Conservation (phyloP, 148 eudicot species). For the Diospyros kaki region DNA sequence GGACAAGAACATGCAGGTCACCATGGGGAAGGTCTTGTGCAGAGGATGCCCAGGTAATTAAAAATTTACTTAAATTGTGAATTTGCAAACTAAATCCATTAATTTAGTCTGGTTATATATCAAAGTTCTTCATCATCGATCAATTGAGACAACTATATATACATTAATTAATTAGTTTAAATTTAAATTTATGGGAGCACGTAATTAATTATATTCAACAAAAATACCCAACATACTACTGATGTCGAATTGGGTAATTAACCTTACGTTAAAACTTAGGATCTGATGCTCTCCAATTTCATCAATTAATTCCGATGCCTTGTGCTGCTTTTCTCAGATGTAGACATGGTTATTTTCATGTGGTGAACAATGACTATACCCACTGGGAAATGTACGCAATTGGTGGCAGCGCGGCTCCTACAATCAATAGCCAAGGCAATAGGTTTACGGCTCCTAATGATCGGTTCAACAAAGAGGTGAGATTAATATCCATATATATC, state of each 20-base stretch:
- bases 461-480: slow-evolving; percentile 47
- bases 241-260: background rate
- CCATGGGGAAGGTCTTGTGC: slow-evolving; percentile 76
- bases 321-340: slow-evolving; percentile 30
- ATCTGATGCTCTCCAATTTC: too few relatives aligned
- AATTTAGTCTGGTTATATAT: too few relatives aligned
- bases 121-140: background rate
- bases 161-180: too few relatives aligned
- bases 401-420: slow-evolving; percentile 66
- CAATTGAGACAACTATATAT: background rate
- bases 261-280: too few relatives aligned
- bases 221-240: background rate
- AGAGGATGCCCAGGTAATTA: slow-evolving; percentile 72
- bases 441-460: slow-evolving; percentile 62
- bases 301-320: background rate
- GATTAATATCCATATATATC: background rate
- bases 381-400: slow-evolving; percentile 75
- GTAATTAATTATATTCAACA: background rate
- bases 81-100: too few relatives aligned
- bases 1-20: slow-evolving; percentile 71
- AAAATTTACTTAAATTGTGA: too few relatives aligned
- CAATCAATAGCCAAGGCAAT: slow-evolving; percentile 68
- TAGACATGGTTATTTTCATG: slow-evolving; percentile 70
- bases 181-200: too few relatives aligned
- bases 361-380: slow-evolving; percentile 70